These are phyloP conservation scores for Lizanozyma gosingica DNA, from an alignment of 1,139 yeast species.

Conservation along the genomic window DNA sequence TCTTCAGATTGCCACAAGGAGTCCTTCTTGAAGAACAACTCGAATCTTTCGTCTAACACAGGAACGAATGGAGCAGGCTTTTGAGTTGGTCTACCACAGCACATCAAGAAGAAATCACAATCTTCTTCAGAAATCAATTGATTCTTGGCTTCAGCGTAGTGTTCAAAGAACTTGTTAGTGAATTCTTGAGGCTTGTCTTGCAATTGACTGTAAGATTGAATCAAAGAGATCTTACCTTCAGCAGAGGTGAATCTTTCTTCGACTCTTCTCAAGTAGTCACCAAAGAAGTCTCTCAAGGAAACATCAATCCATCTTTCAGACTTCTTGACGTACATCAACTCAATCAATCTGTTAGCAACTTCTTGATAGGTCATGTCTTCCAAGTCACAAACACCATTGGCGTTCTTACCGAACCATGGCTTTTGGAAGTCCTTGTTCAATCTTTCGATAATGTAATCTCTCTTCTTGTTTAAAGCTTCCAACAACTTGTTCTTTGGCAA, in stretches of 20 bases:
- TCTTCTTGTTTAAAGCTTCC: constrained; percentile 76
- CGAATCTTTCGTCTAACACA: constrained; percentile 86
- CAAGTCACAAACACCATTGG: constrained; percentile 77
- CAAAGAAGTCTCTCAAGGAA: constrained; percentile 79
- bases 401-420: constrained; percentile 88
- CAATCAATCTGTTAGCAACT: constrained; percentile 81
- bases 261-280: constrained; percentile 81
- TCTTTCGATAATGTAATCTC: constrained; percentile 72
- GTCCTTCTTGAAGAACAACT: constrained; percentile 95
- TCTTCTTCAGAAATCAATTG: constrained; percentile 95
- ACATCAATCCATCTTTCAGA: constrained; percentile 83
- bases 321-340: constrained; percentile 76
- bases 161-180: constrained; percentile 49
- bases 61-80: constrained; percentile 99
- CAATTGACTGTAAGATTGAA: constrained; percentile 67
- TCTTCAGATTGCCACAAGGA: constrained; percentile 99
- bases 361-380: constrained; percentile 95
- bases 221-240: constrained; percentile 47
- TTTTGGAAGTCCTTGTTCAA: constrained; percentile 94
- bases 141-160: constrained; percentile 63
- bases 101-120: constrained; percentile 81
- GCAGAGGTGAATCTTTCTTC: constrained; percentile 86
- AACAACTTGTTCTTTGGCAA: constrained; percentile 85
- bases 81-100: constrained; percentile 77
- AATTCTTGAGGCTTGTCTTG: constrained; percentile 52